phyloP scores from a whole-genome alignment of 1,284 basidiomycete genomes.

The Testicularia cyperi region DNA sequence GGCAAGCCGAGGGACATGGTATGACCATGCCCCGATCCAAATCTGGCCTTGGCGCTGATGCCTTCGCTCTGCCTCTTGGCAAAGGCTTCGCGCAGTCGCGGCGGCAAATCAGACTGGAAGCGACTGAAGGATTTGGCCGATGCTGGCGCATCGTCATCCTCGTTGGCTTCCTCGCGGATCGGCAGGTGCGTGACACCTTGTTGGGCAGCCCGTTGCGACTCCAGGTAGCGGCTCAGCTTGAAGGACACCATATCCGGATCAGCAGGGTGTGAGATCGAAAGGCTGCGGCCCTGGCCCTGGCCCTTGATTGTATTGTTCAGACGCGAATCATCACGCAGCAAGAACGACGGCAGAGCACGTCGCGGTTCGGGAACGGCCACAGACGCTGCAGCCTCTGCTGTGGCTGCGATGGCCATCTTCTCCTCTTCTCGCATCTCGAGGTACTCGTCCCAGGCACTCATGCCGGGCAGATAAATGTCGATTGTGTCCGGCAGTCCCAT shows the following conservation, averaged over 20 bases:
- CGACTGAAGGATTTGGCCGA: slow-evolving; percentile 4
- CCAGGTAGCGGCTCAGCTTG: slow-evolving; percentile 43
- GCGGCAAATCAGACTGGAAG: slow-evolving; percentile 15
- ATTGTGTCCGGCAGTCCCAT: slow-evolving; percentile 45
- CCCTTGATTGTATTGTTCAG: no score
- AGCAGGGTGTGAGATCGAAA: slow-evolving; percentile 43
- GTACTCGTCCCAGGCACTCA: slow-evolving; percentile 50
- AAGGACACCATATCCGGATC: slow-evolving; percentile 37
- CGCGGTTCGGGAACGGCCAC: background rate
- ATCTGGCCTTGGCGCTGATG: slow-evolving; percentile 2
- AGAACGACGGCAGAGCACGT: no score
- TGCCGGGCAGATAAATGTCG: slow-evolving; percentile 53
- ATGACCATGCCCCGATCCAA: slow-evolving; percentile 10
- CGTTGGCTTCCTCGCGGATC: background rate
- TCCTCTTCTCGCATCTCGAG: slow-evolving; percentile 31
- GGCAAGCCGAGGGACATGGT: slow-evolving; percentile 52
- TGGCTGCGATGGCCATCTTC: no score
- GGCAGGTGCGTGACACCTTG: slow-evolving; percentile 3
- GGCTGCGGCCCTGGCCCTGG: no score
- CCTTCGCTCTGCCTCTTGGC: slow-evolving; percentile 15
- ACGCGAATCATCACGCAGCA: no score
- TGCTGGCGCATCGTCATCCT: background rate
- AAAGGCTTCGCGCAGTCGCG: slow-evolving; percentile 22
- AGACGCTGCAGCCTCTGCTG: slow-evolving; percentile 4
- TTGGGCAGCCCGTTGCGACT: slow-evolving; percentile 27